Evolutionary conservation across 192 early-diverging fungal genomes (phyloP), one percentile per base, ranked within the genome.

Genomic region (Backusella tarrabulga): DNA sequence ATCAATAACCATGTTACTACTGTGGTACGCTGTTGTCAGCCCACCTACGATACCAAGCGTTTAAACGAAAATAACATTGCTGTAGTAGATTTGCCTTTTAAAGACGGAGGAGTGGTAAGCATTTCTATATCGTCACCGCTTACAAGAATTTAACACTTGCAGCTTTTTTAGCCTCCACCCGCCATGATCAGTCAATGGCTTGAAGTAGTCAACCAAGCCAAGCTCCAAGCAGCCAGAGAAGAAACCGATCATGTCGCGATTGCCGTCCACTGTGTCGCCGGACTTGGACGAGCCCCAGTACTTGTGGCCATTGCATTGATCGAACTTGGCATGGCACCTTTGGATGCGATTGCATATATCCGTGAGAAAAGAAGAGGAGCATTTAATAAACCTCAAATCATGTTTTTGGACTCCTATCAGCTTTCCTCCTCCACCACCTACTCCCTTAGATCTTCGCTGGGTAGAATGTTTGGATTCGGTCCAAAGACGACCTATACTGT

Each of bases 261-360:
- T 68, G 96, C 94, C 1, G 91, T 97, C 1, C 96, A 98, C 77
- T 98, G 96, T 78, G 96, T 98, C n/a, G 95, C 96, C 6, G 96
- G 96, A 38, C 87, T 98, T 12, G 96, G 96, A 6, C 91, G 97
- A 29, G 97, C 97, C 1, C 97, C 97, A 3, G 92, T 97, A 6
- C 84, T 99, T n/a, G 96, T 94, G 2, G 92, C 93, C 0, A 80
- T 94, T 73, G 93, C 92, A 14, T 80, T 95, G 74, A 90, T 95
- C 46, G 94, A 94, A 68, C 83, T 85, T 60, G 93, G 93, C 19
- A 91, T 93, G 90, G 86, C 88, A 38, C 89, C 92, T 1, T 71
- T 94, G 73, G 92, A 94, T 70, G 87, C 91, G 19, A 85, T 95
- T 36, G 89, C 91, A 71, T 89, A 87, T 68, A 92, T 95, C 46